Conservation (phyloP, 805 yeast species). For the Naumovozyma dairenensis region DNA sequence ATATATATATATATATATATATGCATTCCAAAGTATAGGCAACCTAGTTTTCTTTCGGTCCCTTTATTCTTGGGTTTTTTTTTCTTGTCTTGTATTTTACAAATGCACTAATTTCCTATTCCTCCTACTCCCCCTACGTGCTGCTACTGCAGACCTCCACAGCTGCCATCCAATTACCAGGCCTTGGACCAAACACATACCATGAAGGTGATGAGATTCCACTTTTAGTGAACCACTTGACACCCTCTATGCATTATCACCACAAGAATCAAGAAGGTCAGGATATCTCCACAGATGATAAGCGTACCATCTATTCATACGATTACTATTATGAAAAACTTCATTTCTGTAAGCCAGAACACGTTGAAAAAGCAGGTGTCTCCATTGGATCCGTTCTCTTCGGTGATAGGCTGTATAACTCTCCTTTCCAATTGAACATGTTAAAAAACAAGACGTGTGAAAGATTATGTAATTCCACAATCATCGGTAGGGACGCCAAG, state of each 20-base stretch:
- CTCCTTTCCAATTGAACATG: conserved; percentile 81
- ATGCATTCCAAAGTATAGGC: too few species aligned
- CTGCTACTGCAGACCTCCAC: too few species aligned
- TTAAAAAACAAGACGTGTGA: conserved; percentile 60
- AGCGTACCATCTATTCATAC: conserved; percentile 58
- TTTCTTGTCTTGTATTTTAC: too few species aligned
- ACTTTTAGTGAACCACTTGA: conserved; percentile 78
- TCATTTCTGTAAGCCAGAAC: conserved; percentile 68
- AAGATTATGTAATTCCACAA: conserved; percentile 48
- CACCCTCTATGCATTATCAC: conserved; percentile 53
- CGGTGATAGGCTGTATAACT: conserved; percentile 90
- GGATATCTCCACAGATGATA: conserved; percentile 32
- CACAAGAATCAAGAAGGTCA: conserved; percentile 32
- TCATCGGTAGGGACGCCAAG: conserved; percentile 54
- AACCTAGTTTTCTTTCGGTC: too few species aligned
- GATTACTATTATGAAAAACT: conserved; percentile 78
- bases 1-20: too few species aligned
- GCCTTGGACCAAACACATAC: conserved; percentile 91
- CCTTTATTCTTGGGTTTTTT: too few species aligned
- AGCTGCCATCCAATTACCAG: conserved; percentile 79
- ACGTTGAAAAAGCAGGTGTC: conserved; percentile 59
- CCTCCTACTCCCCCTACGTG: too few species aligned
- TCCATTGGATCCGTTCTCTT: conserved; percentile 86
- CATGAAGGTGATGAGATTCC: conserved; percentile 62
- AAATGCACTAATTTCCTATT: too few species aligned